Evolutionary conservation across 2,329 filamentous ascomycete species (phyloP), one percentile per base, ranked within the genome.

Genomic region (Pezicula neosporulosa): DNA sequence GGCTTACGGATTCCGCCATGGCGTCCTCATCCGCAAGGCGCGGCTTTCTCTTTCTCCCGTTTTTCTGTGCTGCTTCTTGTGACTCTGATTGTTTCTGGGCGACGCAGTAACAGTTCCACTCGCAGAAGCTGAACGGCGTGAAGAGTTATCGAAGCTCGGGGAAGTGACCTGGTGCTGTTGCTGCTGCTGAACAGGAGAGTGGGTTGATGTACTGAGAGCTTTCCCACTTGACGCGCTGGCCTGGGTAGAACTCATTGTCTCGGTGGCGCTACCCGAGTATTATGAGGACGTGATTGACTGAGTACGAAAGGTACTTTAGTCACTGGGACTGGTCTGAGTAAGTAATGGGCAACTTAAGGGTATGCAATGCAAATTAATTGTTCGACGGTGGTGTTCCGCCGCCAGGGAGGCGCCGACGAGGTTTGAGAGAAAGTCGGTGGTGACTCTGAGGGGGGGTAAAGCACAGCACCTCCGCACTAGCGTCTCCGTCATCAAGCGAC

Each of bases 21-120:
- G 83, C 83, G 81, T 96, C 91, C 74, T 96, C 91, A 74, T 92
- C 85, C 67, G 87, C 80, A 60, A 87, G 75, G 51, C 80, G 77
- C 44, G 90, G 88, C 65, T 86, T 85, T 63, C 86, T 86, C 65
- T 86, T 85, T 63, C 86, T 86, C 65, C 91, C 88, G 57, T 83
- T 83, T 83, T 83, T 67, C 90, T 91, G 73, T 97, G 90, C 70
- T 94, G 90, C 68, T 86, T 92, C 69, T 87, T 87, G 48, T 80
- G 77, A 42, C 75, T 76, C 72, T 97, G 93, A 48, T 79, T 83
- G 70, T 89, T 96, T 62, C 92, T 82, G 47, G 89, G 82, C 44
- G 80, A 68, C 6, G 74, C 50, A 15, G 58, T 38, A 43, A n/a
- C 51, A 13, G 56, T 59, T 33, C 58, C 51, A 28, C 54, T 53